Evolutionary conservation across 768 basidiomycete species (phyloP), one percentile per base, ranked within the genome.

Genomic region (Arthromyces matolae): DNA sequence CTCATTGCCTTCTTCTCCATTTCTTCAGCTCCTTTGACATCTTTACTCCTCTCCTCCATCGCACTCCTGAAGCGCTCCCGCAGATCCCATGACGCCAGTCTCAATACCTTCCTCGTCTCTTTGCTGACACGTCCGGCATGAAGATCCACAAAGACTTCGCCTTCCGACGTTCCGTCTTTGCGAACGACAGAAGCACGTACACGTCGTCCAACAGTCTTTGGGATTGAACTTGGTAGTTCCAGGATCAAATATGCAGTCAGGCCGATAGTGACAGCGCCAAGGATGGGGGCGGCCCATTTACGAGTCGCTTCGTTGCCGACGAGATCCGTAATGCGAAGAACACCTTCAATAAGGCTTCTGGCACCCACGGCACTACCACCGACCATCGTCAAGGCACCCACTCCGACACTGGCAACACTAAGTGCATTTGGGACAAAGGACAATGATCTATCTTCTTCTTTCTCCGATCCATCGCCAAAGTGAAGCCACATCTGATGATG

Each of bases 101-200:
- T 76, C 50, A 99, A 70, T 37, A 99, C 95, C 71, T 97, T 97
- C 58, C 95, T 79, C 19, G 92, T 89, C 76, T 98, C 95, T 29
- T 82, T 74, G 43, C 81, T 71, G 32, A 97, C 77, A 18, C 95
- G 75, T 34, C 71, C 75, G 2, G 80, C 76, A 60, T 97, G 85
- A 2, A 69, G 72, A 47, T 83, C 79, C 24, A 86, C 76, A 59
- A 84, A 93, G 24, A 81, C 73, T 38, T 80, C 77, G 27, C 71
- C 67, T 19, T 77, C 76, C 16, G 42, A 14, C 16, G 25, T 20
- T n/a, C 64, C 71, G 24, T 73, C 74, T 35, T 72, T 71, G 25
- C 65, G 70, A 13, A 76, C 59, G 7, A 96, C 76, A 3, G 82
- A 77, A 3, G 80, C 72, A 52, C 78, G 79, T 47, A 98, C 81